Conservation (phyloP, 441 rosid genomes). For the Manihot esculenta region DNA sequence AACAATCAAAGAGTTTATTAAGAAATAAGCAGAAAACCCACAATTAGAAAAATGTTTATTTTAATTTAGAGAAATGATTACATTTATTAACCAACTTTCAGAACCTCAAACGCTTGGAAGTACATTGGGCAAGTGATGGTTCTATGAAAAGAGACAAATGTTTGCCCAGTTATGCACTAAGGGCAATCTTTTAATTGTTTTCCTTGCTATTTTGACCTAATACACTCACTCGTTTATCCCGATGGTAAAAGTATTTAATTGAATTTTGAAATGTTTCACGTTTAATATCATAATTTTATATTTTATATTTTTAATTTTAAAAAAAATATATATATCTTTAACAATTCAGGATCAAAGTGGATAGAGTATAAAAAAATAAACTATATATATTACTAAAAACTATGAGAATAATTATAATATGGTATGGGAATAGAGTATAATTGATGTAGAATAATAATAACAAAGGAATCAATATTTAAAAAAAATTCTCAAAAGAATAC, state of each 20-base stretch:
- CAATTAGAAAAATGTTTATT: not conserved
- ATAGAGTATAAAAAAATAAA: not conserved
- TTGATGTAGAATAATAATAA: too few species aligned
- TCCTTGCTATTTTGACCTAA: not conserved
- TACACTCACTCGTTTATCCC: too few species aligned
- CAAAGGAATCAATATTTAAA: too few species aligned
- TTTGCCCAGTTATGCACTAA: not conserved
- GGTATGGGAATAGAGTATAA: too few species aligned
- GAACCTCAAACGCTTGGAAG: not conserved
- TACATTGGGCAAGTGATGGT: not conserved
- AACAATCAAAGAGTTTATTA: too few species aligned
- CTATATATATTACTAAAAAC: not conserved
- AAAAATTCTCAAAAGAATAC: too few species aligned
- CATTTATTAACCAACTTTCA: too few species aligned
- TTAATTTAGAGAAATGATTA: not conserved
- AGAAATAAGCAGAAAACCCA: not conserved
- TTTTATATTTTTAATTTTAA: too few species aligned
- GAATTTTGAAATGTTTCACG: too few species aligned
- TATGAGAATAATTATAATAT: not conserved
- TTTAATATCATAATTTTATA: too few species aligned
- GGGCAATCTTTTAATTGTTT: constrained; percentile 2
- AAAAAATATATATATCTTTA: too few species aligned
- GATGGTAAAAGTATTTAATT: too few species aligned
- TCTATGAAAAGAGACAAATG: constrained; percentile 3
- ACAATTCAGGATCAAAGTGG: not conserved